A percentile compares a stretch with the other conserved stretches of the same genome.
Conservation (phyloP, 306 rosid genomes). For the Vigna reflexopilosa region DNA sequence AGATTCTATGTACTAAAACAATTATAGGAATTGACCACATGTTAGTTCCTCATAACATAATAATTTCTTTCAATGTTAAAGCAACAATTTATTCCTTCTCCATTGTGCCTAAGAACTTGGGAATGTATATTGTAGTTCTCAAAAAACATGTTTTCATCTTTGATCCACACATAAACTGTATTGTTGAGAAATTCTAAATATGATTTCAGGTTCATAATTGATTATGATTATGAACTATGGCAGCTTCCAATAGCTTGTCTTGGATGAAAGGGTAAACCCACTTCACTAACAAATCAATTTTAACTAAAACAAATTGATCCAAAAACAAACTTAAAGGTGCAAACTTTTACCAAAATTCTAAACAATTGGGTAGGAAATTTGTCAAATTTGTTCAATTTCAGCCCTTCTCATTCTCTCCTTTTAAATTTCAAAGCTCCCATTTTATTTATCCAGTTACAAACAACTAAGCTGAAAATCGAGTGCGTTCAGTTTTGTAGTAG, state of each 20-base stretch:
- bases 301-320: not conserved
- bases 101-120: not conserved
- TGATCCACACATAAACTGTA: not conserved
- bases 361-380: not conserved
- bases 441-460: not conserved
- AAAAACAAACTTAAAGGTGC: not conserved
- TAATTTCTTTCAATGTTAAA: not conserved
- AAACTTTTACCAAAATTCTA: conserved; percentile 23
- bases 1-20: not conserved
- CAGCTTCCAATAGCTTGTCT: not conserved
- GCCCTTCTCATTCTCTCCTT: not conserved
- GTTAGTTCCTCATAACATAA: not conserved
- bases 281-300: not conserved
- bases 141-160: not conserved
- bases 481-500: not conserved
- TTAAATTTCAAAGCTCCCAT: not conserved
- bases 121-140: not conserved
- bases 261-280: not conserved
- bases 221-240: not conserved
- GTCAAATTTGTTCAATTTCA: conserved; percentile 25
- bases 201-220: not conserved
- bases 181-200: not conserved
- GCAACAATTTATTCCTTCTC: not conserved
- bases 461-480: conserved; percentile 3
- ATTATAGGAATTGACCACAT: not conserved